Evolutionary conservation across 2,329 filamentous ascomycete genomes (phyloP).

Genomic region (Diaporthe australafricana): DNA sequence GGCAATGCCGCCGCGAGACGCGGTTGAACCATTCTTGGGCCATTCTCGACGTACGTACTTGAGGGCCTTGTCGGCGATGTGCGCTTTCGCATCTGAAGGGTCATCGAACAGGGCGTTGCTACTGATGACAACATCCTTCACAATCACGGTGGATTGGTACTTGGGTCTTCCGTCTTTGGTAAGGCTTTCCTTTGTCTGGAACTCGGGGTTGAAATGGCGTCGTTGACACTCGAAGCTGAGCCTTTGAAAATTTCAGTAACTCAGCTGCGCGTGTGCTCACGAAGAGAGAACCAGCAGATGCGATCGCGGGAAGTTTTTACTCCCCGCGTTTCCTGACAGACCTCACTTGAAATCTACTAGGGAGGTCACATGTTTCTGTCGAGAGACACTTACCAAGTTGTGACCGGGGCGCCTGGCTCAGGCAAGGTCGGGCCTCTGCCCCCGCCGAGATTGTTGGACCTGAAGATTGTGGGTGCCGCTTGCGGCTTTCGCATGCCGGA

Average conservation of each 20-base stretch:
- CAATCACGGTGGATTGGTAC: constrained; percentile 30
- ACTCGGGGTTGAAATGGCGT: constrained; percentile 40
- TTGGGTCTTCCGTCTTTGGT: constrained; percentile 10
- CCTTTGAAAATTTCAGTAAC: not conserved
- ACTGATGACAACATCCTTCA: constrained; percentile 19
- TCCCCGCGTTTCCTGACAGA: too few species aligned
- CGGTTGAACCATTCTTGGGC: not conserved
- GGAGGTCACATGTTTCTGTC: too few species aligned
- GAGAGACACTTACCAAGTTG: constrained; percentile 9
- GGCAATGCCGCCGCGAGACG: not conserved
- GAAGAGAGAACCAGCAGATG: not conserved
- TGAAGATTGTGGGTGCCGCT: not conserved
- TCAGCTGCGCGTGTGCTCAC: too few species aligned
- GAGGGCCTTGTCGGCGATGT: constrained; percentile 36
- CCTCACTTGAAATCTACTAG: not conserved
- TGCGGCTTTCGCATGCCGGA: not conserved
- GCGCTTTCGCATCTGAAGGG: constrained; percentile 28
- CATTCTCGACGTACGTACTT: constrained; percentile 20
- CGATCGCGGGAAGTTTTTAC: not conserved
- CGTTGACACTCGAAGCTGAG: constrained; percentile 39
- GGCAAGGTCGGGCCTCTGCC: constrained; percentile 18
- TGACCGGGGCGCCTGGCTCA: constrained; percentile 2
- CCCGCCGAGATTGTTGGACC: not conserved
- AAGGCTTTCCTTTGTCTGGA: not conserved
- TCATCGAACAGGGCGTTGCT: not conserved